A percentile compares a stretch with the other conserved stretches of the same genome.
These are phyloP conservation scores for Russula sp. DNA, from an alignment of 768 basidiomycete genomes.

Conservation along the genomic window DNA sequence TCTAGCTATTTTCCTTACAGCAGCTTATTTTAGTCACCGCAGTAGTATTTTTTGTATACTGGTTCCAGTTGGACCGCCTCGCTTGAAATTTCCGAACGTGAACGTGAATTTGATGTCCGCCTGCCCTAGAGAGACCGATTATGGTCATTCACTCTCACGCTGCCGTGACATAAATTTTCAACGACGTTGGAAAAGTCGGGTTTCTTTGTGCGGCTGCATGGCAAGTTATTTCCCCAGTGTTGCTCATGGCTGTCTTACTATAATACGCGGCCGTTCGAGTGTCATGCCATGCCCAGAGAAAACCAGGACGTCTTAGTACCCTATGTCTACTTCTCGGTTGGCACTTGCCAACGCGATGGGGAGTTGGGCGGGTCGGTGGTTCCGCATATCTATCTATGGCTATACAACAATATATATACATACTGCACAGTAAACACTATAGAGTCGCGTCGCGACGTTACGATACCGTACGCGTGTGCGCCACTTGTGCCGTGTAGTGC, in stretches of 20 bases:
- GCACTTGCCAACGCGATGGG: constrained; percentile 33
- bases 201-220: constrained; percentile 77
- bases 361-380: constrained; percentile 81
- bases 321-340: constrained; percentile 47
- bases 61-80: neutral
- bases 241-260: constrained; percentile 69
- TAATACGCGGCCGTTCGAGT: constrained; percentile 76
- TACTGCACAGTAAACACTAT: too few relatives aligned
- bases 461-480: too few relatives aligned
- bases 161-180: neutral
- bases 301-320: constrained; percentile 77
- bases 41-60: constrained; percentile 28
- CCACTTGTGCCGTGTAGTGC: too few relatives aligned
- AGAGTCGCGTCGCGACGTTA: too few relatives aligned
- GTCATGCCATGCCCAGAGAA: constrained; percentile 79
- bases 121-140: constrained; percentile 10
- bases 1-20: constrained; percentile 14
- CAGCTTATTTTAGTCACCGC: constrained; percentile 21
- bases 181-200: too few relatives aligned
- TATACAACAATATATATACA: too few relatives aligned
- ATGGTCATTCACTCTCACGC: constrained; percentile 17
- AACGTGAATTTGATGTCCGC: neutral
- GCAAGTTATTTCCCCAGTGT: constrained; percentile 75
- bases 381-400: constrained; percentile 37
- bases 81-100: neutral